Conservation (phyloP, 2,329 filamentous ascomycete species). For the Ilyonectria sp. region DNA sequence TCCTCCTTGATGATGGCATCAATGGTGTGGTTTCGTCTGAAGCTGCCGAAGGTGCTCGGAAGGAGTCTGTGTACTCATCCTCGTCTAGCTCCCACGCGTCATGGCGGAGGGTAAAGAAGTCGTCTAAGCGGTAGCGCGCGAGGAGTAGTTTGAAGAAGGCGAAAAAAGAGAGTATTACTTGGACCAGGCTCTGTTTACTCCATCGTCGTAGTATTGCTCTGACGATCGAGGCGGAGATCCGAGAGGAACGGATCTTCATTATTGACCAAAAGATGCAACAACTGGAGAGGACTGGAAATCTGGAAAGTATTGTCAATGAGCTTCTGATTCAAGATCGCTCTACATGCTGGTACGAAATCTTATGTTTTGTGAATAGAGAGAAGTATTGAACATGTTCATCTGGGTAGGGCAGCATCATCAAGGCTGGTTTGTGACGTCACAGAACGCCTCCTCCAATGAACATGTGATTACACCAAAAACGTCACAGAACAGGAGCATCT, state of each 20-base stretch:
- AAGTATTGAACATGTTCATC: background rate
- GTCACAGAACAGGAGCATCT: background rate
- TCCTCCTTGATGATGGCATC: slow-evolving; percentile 24
- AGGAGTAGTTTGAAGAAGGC: slow-evolving; percentile 53
- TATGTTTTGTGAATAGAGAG: background rate
- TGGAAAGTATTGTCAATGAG: background rate
- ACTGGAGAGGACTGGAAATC: background rate
- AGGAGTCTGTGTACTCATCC: slow-evolving; percentile 57
- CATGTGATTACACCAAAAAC: background rate
- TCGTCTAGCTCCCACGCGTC: slow-evolving; percentile 54
- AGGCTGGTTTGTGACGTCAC: slow-evolving; percentile 2
- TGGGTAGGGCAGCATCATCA: background rate
- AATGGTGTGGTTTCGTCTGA: slow-evolving; percentile 28
- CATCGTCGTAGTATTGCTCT: slow-evolving; percentile 65
- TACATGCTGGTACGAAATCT: background rate
- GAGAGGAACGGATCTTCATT: slow-evolving; percentile 53
- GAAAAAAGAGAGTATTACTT: slow-evolving; percentile 52
- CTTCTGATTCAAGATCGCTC: background rate
- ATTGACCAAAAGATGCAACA: background rate
- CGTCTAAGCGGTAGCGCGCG: slow-evolving; percentile 45
- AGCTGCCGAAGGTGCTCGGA: slow-evolving; percentile 54
- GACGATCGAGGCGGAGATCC: slow-evolving; percentile 72
- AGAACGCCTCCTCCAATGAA: background rate
- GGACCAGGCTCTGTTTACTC: slow-evolving; percentile 48
- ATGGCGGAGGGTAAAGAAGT: slow-evolving; percentile 49